Base-by-base conservation (phyloP, 495 filamentous ascomycete species). In the Hypoxylon lienhwacheense region DNA sequence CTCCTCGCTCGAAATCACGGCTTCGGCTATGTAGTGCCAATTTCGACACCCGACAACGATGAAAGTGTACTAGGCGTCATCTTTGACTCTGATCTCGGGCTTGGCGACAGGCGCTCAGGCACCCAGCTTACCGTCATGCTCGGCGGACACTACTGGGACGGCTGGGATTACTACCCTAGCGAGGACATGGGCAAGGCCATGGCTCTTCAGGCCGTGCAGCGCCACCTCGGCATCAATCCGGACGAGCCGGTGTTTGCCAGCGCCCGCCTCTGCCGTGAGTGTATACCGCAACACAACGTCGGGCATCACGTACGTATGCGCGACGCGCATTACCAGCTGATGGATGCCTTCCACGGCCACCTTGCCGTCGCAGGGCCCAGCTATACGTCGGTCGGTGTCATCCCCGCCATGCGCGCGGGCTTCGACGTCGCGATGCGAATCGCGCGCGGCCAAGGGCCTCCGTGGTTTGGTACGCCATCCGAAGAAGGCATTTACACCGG, bases 91-190 rank as follows among this genome's bases (percentile, higher is more conserved):
- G 81, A 90, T 37, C 78, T 86, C 36, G 61, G 67, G 15, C 43
- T 46, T 14, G 29, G 52, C 41, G 68, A 7, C 32, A 48, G 62
- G 50, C 55, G 11, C 26, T 66, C 69, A 0, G 90, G 89, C 22
- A 96, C 90, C 11, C 96, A 95, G 65, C 67, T 99, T 22, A 97
- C 92, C 10, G 87, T 97, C 42, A 95, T 99, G 88, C 70, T 97
- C 16, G 93, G 93, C 41, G 93, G 93, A 4, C 92, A 97, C 71
- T 91, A 86, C 74, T 97, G 91, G 92, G 82, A 89, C 56, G 77
- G 67, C 32, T 68, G 77, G 17, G 66, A 70, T 10, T 35, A 63
- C 0, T 75, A 76, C 33, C 87, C 87, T 0, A 74, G 80, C 52
- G 74, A 83, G 40, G 76, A 84, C 7, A 73, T 85, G 46, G 89